Evolutionary conservation across 1,284 basidiomycete species (phyloP).

Genomic region (Anthracocystis setariae): DNA sequence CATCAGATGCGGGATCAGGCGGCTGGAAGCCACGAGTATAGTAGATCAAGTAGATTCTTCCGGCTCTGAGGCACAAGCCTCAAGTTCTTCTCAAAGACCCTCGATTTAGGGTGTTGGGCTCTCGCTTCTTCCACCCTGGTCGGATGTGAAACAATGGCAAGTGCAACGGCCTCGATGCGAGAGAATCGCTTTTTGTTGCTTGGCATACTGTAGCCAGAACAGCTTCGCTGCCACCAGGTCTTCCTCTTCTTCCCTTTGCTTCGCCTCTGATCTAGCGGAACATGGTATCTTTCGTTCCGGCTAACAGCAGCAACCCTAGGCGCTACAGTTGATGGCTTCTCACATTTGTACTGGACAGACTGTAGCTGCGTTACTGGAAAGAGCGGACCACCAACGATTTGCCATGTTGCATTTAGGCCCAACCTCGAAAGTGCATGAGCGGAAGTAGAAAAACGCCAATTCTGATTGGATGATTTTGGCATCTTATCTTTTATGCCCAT

Average conservation of each 20-base stretch:
- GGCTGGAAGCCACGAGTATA: too few relatives aligned
- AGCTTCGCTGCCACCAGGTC: too few relatives aligned
- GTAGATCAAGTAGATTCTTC: not conserved
- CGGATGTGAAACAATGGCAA: not conserved
- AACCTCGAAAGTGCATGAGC: not conserved
- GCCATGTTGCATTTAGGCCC: not conserved
- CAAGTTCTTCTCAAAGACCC: constrained; percentile 22
- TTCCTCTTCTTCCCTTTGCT: too few relatives aligned
- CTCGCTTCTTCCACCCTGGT: constrained; percentile 5
- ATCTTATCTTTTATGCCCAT: constrained; percentile 21
- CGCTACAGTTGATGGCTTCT: too few relatives aligned
- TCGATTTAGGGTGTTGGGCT: constrained; percentile 5
- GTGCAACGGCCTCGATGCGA: too few relatives aligned
- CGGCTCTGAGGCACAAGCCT: not conserved
- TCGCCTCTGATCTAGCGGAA: too few relatives aligned
- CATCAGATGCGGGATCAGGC: too few relatives aligned
- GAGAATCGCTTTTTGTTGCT: too few relatives aligned
- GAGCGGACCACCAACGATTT: not conserved
- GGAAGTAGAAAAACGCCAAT: constrained; percentile 11
- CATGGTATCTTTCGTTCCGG: too few relatives aligned
- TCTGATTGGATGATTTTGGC: constrained; percentile 25
- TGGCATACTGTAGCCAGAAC: too few relatives aligned
- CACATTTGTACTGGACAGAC: too few relatives aligned
- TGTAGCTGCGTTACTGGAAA: not conserved
- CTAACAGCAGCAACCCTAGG: too few relatives aligned